Evolutionary conservation across 2,329 filamentous ascomycete genomes (phyloP).

Genomic region (Biscogniauxia marginata): DNA sequence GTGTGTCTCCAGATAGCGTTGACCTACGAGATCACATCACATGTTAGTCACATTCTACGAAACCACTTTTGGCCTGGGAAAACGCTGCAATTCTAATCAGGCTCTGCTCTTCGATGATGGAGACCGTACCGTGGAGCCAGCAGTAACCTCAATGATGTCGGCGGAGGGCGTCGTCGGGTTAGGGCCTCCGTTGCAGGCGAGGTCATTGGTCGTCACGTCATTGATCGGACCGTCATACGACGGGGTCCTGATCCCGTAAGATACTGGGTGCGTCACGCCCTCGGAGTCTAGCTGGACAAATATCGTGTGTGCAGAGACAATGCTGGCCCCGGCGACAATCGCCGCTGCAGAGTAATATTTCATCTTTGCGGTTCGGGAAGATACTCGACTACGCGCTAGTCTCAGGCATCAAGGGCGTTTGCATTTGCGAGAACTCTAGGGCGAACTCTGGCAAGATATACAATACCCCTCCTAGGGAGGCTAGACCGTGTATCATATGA

Average conservation of each 20-base stretch:
- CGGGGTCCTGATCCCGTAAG: constrained; percentile 51
- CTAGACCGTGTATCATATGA: constrained; percentile 1
- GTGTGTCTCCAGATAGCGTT: constrained; percentile 58
- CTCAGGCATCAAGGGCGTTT: not conserved
- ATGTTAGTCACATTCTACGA: no score
- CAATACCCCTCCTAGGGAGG: not conserved
- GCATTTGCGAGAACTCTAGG: not conserved
- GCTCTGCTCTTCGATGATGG: no score
- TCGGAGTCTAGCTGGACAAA: constrained; percentile 36
- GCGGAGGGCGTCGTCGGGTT: constrained; percentile 52
- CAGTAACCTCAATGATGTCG: constrained; percentile 52
- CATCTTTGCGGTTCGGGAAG: constrained; percentile 12
- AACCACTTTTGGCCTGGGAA: no score
- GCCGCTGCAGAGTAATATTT: constrained; percentile 19
- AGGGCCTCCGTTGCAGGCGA: constrained; percentile 59
- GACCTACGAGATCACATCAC: no score
- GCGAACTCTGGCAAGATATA: not conserved
- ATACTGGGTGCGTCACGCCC: constrained; percentile 45
- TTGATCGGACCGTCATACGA: constrained; percentile 56
- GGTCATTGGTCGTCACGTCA: constrained; percentile 52
- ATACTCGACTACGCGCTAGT: not conserved
- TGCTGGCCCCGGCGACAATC: constrained; percentile 11
- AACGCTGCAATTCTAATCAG: no score
- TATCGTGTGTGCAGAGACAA: constrained; percentile 27
- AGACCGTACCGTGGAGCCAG: constrained; percentile 49